These are phyloP conservation scores for Eucommia ulmoides DNA, from an alignment of 257 asterid species.

Conservation along the genomic window DNA sequence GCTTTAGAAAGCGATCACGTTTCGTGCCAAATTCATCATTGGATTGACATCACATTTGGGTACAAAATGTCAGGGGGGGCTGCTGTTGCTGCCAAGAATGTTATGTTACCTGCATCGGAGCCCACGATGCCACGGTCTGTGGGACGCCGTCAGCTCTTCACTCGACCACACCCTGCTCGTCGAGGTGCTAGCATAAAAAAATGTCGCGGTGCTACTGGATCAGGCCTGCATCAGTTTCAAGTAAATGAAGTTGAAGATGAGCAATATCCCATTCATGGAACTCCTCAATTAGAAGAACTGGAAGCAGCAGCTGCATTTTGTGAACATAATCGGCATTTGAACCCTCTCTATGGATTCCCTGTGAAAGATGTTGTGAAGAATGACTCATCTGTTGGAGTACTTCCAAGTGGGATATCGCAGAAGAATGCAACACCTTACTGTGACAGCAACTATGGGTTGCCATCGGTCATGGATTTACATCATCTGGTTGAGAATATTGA, in stretches of 20 bases:
- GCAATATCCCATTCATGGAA: slow-evolving; percentile 19
- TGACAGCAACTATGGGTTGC: slow-evolving; percentile 11
- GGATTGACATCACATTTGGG: slow-evolving; percentile 97
- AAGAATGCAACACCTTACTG: slow-evolving; percentile 17
- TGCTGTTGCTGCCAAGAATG: slow-evolving; percentile 83
- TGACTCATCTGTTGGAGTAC: slow-evolving; percentile 24
- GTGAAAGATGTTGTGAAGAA: slow-evolving; percentile 20
- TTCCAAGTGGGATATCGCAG: slow-evolving; percentile 17
- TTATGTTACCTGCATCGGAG: slow-evolving; percentile 68
- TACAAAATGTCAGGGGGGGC: slow-evolving; percentile 91
- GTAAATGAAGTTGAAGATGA: slow-evolving; percentile 12
- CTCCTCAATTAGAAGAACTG: slow-evolving; percentile 34
- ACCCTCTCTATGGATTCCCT: slow-evolving; percentile 40
- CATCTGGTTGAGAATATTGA: slow-evolving; percentile 54
- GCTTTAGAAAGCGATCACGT: slow-evolving; percentile 71
- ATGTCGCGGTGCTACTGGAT: slow-evolving; percentile 15
- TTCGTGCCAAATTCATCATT: slow-evolving; percentile 63
- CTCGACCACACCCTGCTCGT: slow-evolving; percentile 81
- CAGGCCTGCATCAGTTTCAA: slow-evolving; percentile 8
- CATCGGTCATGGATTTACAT: slow-evolving; percentile 33
- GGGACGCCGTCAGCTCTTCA: slow-evolving; percentile 91
- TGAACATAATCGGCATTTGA: slow-evolving; percentile 60
- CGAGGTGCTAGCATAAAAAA: slow-evolving; percentile 18
- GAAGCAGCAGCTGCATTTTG: slow-evolving; percentile 69
- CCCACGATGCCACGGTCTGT: slow-evolving; percentile 44